These are phyloP conservation scores for Termitomyces sp. DNA, from an alignment of 768 basidiomycete genomes.

Conservation along the genomic window DNA sequence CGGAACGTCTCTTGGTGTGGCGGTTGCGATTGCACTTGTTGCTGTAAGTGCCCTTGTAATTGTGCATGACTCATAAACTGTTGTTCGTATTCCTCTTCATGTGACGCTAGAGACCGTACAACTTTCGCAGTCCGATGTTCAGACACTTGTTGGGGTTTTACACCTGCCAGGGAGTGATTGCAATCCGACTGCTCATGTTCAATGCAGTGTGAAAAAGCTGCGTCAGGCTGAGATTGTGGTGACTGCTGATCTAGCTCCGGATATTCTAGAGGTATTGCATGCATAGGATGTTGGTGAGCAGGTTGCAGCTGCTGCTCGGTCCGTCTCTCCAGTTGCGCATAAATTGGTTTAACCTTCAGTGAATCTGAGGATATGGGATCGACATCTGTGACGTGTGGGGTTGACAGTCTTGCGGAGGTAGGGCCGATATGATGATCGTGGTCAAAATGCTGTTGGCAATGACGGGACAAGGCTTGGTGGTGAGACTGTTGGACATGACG, in stretches of 20 bases:
- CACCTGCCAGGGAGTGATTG: background rate
- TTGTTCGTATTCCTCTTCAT: background rate
- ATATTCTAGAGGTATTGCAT: constrained; percentile 22
- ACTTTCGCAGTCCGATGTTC: background rate
- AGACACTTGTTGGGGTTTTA: background rate
- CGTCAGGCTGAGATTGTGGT: background rate
- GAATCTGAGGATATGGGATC: background rate
- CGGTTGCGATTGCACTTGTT: background rate
- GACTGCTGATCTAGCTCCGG: background rate
- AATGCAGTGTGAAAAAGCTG: background rate
- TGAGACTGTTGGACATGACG: constrained; percentile 8
- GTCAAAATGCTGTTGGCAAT: background rate
- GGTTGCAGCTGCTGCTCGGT: background rate
- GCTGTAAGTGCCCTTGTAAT: background rate
- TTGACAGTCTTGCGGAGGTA: background rate
- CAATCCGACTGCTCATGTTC: background rate
- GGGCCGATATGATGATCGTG: background rate
- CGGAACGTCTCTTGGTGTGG: constrained; percentile 15
- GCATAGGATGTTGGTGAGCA: constrained; percentile 27
- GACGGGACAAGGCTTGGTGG: constrained; percentile 6
- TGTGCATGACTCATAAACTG: background rate
- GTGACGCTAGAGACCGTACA: background rate
- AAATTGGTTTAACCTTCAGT: background rate
- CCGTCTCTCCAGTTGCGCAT: background rate
- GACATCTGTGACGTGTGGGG: background rate